Conservation (phyloP, 1,284 basidiomycete genomes). For the Fomitopsis palustris region DNA sequence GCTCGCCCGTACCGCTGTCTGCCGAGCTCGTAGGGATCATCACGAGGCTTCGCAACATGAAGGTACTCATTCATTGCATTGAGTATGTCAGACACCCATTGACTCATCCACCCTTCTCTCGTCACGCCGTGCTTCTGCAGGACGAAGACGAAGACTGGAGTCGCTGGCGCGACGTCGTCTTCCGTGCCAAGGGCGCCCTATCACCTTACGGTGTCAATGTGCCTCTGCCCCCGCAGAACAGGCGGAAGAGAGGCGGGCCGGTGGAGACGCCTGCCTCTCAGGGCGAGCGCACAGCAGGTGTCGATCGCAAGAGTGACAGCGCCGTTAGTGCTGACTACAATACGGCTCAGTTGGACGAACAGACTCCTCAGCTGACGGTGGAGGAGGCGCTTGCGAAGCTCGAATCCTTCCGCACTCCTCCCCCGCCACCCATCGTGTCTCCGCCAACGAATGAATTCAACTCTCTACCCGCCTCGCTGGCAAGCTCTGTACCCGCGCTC, state of each 20-base stretch:
- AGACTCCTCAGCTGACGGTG: slow-evolving; percentile 36
- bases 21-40: slow-evolving; percentile 84
- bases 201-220: slow-evolving; percentile 44
- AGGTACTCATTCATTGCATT: slow-evolving; percentile 43
- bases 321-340: not conserved
- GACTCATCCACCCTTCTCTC: slow-evolving; percentile 4
- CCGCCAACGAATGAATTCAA: not conserved
- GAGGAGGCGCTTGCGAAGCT: slow-evolving; percentile 43
- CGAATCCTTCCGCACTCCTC: slow-evolving; percentile 12
- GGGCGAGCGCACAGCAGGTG: not conserved
- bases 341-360: not conserved
- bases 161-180: slow-evolving; percentile 83
- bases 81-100: slow-evolving; percentile 7
- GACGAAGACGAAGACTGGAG: slow-evolving; percentile 94
- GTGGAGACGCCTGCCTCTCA: not conserved
- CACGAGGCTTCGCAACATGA: slow-evolving; percentile 80
- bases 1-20: slow-evolving; percentile 84
- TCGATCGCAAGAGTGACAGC: not conserved
- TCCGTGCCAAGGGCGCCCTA: slow-evolving; percentile 64
- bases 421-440: not conserved
- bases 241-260: slow-evolving; percentile 48
- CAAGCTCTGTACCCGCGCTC: slow-evolving; percentile 16
- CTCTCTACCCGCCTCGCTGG: slow-evolving; percentile 1
- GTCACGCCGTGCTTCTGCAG: slow-evolving; percentile 29
- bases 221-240: slow-evolving; percentile 55